Base-by-base conservation (phyloP, 305 asterid species). In the Nicotiana rustica region DNA sequence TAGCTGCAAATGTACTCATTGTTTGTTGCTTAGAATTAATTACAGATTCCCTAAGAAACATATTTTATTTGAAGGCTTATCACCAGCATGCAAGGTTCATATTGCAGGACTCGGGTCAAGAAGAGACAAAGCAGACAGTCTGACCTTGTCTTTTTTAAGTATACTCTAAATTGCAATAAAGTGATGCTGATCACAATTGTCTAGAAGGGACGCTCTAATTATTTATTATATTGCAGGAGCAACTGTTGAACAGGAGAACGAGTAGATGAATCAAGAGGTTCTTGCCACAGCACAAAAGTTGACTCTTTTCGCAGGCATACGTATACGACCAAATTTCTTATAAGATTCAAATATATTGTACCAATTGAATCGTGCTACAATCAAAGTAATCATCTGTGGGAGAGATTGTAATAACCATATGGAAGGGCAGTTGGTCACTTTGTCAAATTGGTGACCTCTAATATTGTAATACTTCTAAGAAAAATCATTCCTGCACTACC, bases 1-100 rank as follows among this genome's bases (percentile, higher is more conserved):
- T 84, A 86, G 89, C 91, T 89, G 94, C 95, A 89, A 82, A 82
- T 83, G 87, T 82, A 83, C 90, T 85, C 88, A 82, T 86, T 82
- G 87, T 85, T 86, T 82, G 88, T 85, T 69, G 83, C 85, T 76
- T 82, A 18, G 55, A 87, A 85, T 88, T 90, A 83, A 91, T 85
- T 89, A 78, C 84, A 91, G 95, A 90, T 90, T 91, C 92, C 88
- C 86, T 86, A 76, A 76, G 68, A 59, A 77, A 18, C 21, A 79
- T 65, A 79, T 62, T 65, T 60, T 65, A 79, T 79, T 41, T 47
- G 15, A 79, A 60, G 75, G 21, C 44, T 65, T 79, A 65, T 62
- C 71, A 79, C 71, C 60, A 65, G 61, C 62, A 79, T 79, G 82
- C 41, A 49, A 75, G 79, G 75, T 36, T 79, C 61, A 56, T 62